Evolutionary conservation across 441 rosid genomes (phyloP).

Genomic region (Omphalea diandra): DNA sequence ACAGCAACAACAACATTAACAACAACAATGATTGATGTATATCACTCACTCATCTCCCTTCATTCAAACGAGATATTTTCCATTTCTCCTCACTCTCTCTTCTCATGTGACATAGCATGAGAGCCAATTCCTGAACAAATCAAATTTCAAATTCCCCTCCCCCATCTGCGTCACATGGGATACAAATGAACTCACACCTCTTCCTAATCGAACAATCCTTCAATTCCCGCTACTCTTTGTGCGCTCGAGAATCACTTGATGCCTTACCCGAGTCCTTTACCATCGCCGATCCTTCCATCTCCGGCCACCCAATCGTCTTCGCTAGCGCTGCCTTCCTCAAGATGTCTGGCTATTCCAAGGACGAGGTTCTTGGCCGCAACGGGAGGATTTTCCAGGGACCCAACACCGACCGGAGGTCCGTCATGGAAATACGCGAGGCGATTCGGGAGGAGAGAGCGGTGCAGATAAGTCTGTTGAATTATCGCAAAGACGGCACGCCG

Average conservation of each 20-base stretch:
- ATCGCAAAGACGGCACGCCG: constrained; percentile 79
- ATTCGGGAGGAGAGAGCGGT: constrained; percentile 61
- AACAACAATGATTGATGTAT: constrained; percentile 34
- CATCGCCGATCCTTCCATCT: constrained; percentile 71
- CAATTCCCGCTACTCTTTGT: constrained; percentile 46
- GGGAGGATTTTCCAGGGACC: constrained; percentile 89
- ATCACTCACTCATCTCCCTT: constrained; percentile 22
- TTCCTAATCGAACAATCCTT: constrained; percentile 49
- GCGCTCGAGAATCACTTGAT: constrained; percentile 64
- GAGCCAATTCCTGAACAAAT: neutral
- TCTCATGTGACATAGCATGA: neutral
- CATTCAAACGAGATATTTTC: constrained; percentile 39
- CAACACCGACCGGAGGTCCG: constrained; percentile 55
- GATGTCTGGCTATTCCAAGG: constrained; percentile 61
- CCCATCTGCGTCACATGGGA: constrained; percentile 60
- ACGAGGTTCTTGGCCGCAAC: constrained; percentile 72
- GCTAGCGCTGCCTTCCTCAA: constrained; percentile 73
- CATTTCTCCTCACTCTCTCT: neutral
- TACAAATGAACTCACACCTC: constrained; percentile 48
- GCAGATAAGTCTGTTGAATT: constrained; percentile 65
- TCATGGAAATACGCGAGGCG: constrained; percentile 84
- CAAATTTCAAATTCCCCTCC: neutral
- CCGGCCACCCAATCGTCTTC: constrained; percentile 87
- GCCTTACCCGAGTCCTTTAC: constrained; percentile 74
- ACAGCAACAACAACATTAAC: neutral